Evolutionary conservation across 2,329 filamentous ascomycete species (phyloP), one percentile per base, ranked within the genome.

Genomic region (Trichophyton benhamiae): DNA sequence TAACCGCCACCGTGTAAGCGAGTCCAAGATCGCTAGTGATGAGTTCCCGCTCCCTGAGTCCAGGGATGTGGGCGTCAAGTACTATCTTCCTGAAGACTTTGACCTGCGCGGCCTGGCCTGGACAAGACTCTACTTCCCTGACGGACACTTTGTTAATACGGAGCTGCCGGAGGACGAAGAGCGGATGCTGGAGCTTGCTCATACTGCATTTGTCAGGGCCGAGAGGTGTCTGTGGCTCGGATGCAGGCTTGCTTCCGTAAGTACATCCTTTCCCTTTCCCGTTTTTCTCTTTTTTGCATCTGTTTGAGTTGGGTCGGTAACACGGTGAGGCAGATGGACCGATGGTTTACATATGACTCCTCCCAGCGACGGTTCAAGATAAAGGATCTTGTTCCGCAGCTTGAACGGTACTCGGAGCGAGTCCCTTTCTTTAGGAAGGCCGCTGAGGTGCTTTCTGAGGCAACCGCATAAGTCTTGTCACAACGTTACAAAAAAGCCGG

Each of bases 21-120:
- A 69, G 64, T 65, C 63, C 42, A 71, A 66, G 65, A 75, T 75
- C 64, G 74, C 76, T 63, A 63, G 67, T 62, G 61, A 70, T 44
- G 62, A 68, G 0, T 81, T 83, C 63, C 77, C 79, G 20, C 62
- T 66, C 41, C 66, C 71, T 38, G 72, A 76, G n/a, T 70, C 74
- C 60, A 71, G 66, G 3, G 72, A 66, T 2, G 72, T 75, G 17
- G 71, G 70, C 8, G 22, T 25, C 3, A 25, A 13, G 4, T 67
- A 75, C 8, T 81, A 83, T 58, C 67, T 86, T 1, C 78, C 81
- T 0, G 83, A 86, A 64, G 83, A 86, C 64, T 84, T 81, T 64
- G 67, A 78, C 1, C 78, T 85, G 6, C 77, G 82, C 25, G 83
- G 83, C 1, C 74, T 81, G 61, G 68, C 80, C 25, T 83, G 80